phyloP scores from a whole-genome alignment of 345 rosid species.

The Citrus cavaleriei region DNA sequence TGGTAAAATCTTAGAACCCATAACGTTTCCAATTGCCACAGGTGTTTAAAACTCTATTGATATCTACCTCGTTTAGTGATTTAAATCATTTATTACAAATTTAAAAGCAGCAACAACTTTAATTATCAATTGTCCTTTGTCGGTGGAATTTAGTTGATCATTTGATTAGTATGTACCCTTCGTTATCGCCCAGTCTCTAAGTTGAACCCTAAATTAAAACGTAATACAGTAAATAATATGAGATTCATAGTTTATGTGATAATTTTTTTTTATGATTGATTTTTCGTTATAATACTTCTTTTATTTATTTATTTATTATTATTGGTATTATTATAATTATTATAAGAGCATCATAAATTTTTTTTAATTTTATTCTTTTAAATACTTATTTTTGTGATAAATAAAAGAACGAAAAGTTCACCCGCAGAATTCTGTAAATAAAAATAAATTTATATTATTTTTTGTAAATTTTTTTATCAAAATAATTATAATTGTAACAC shows the following conservation, averaged over 20 bases:
- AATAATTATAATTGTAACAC: no score
- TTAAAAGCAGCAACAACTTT: slow-evolving; percentile 1
- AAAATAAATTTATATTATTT: no score
- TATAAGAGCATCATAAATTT: no score
- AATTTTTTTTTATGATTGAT: no score
- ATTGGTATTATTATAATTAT: not conserved
- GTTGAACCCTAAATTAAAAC: not conserved
- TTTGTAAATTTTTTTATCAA: no score
- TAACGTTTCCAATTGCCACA: not conserved
- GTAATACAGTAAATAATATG: not conserved
- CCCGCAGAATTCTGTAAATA: no score
- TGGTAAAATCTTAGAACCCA: not conserved
- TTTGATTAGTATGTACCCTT: not conserved
- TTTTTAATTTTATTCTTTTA: no score
- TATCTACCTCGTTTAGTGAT: not conserved
- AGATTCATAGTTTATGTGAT: no score
- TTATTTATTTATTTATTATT: not conserved
- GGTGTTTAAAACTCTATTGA: not conserved
- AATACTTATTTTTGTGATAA: no score
- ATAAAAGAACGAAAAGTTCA: no score
- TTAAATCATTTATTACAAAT: not conserved
- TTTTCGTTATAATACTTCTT: not conserved
- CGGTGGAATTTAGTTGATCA: not conserved
- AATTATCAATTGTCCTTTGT: not conserved
- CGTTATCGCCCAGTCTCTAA: not conserved